These are phyloP conservation scores for Uromyces viciae-fabae DNA, from an alignment of 1,284 basidiomycete species.

Conservation along the genomic window DNA sequence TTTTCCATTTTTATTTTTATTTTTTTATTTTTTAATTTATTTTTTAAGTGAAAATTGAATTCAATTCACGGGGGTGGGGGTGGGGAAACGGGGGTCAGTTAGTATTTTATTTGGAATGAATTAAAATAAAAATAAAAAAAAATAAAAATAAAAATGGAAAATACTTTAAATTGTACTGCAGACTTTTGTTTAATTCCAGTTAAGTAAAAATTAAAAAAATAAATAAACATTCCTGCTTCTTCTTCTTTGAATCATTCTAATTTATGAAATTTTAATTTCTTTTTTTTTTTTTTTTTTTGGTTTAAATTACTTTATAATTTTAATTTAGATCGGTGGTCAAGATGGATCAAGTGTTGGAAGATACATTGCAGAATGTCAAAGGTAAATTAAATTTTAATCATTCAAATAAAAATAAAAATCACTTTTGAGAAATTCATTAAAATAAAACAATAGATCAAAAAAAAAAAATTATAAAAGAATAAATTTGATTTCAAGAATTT, in stretches of 20 bases:
- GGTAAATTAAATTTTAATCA: slow-evolving; percentile 1
- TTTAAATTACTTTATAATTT: neutral
- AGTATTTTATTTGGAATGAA: too few relatives aligned
- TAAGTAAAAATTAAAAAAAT: neutral
- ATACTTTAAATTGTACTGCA: slow-evolving; percentile 35
- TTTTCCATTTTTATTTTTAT: too few relatives aligned
- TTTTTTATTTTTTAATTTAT: too few relatives aligned
- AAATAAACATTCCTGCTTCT: neutral
- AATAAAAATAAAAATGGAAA: too few relatives aligned
- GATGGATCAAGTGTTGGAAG: slow-evolving; percentile 36
- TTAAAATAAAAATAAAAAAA: too few relatives aligned
- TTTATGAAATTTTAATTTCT: too few relatives aligned
- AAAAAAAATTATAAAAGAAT: neutral
- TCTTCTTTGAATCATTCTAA: neutral
- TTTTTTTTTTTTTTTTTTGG: too few relatives aligned
- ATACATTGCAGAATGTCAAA: slow-evolving; percentile 40
- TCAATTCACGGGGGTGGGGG: too few relatives aligned
- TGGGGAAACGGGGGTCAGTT: too few relatives aligned
- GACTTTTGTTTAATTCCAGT: slow-evolving; percentile 43
- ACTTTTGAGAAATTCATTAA: neutral
- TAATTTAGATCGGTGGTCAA: slow-evolving; percentile 27
- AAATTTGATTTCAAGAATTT: neutral
- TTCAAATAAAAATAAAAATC: neutral
- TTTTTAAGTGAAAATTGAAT: too few relatives aligned
- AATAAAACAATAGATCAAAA: neutral